Conservation (phyloP, 768 basidiomycete species). For the Suillus alpinus region DNA sequence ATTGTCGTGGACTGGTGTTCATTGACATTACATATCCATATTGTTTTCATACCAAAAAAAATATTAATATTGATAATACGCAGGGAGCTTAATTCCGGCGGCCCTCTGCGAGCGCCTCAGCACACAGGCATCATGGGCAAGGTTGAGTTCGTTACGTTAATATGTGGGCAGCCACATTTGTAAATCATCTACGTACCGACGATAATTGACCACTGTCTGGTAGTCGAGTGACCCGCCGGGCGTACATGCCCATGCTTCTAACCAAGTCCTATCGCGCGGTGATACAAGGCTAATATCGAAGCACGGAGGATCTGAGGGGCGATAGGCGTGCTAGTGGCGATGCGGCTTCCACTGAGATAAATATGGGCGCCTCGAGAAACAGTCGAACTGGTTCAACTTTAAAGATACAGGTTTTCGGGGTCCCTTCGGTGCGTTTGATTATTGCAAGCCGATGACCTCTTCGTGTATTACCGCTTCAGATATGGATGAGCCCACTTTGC, state of each 20-base stretch:
- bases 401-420: constrained; percentile 19
- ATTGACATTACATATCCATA: background rate
- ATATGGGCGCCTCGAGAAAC: constrained; percentile 3
- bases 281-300: constrained; percentile 10
- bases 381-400: constrained; percentile 21
- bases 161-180: background rate
- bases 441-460: background rate
- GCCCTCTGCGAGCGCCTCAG: background rate
- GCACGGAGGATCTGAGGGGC: constrained; percentile 9
- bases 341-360: constrained; percentile 1
- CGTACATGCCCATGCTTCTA: background rate
- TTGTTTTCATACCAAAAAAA: background rate
- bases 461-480: constrained; percentile 9
- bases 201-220: background rate
- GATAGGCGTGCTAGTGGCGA: constrained; percentile 11
- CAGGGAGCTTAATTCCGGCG: background rate
- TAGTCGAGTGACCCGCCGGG: background rate
- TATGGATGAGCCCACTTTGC: constrained; percentile 16
- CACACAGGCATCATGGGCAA: background rate
- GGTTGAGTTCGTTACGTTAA: background rate
- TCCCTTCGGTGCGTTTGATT: constrained; percentile 12
- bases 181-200: background rate
- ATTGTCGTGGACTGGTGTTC: background rate
- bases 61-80: background rate
- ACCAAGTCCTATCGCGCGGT: background rate